Percentiles rank a stretch among this genome's conserved stretches.
Conservation (phyloP, 208 protist species). For the Trypanosoma brucei region DNA sequence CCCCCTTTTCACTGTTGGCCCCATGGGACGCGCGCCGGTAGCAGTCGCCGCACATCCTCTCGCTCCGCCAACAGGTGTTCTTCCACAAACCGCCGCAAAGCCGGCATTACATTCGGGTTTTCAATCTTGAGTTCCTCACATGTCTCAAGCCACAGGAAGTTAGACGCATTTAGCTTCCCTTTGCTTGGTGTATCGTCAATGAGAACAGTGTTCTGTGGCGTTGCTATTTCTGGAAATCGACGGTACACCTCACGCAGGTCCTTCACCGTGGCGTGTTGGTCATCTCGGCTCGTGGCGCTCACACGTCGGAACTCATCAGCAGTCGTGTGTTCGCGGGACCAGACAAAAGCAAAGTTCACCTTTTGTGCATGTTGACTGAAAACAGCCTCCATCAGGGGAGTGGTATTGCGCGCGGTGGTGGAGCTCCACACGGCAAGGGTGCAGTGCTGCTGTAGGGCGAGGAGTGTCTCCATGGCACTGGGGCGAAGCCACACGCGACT, state of each 20-base stretch:
- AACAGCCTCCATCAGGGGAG: conserved; percentile 68
- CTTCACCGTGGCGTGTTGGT: conserved; percentile 83
- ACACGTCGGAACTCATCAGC: conserved; percentile 73
- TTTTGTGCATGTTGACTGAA: conserved; percentile 30
- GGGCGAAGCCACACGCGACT: conserved; percentile 81
- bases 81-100: conserved; percentile 65
- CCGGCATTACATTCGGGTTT: conserved; percentile 39
- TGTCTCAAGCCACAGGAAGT: conserved; percentile 81
- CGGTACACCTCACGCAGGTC: conserved; percentile 58
- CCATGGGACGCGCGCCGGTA: conserved; percentile 61
- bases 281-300: conserved; percentile 45
- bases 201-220: conserved; percentile 68
- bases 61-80: conserved; percentile 45
- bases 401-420: conserved; percentile 80
- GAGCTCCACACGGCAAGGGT: conserved; percentile 85
- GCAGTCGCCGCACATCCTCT: conserved; percentile 69
- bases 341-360: conserved; percentile 72
- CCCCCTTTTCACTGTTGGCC: conserved; percentile 2
- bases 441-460: conserved; percentile 64
- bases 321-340: conserved; percentile 80
- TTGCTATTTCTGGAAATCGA: conserved; percentile 56
- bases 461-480: conserved; percentile 53
- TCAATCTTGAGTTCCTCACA: conserved; percentile 50
- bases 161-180: conserved; percentile 62
- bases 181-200: conserved; percentile 89